Percentiles rank a stretch among this genome's conserved stretches.
phyloP scores from a whole-genome alignment of 441 rosid genomes.

The Rhodomyrtus psidioides region DNA sequence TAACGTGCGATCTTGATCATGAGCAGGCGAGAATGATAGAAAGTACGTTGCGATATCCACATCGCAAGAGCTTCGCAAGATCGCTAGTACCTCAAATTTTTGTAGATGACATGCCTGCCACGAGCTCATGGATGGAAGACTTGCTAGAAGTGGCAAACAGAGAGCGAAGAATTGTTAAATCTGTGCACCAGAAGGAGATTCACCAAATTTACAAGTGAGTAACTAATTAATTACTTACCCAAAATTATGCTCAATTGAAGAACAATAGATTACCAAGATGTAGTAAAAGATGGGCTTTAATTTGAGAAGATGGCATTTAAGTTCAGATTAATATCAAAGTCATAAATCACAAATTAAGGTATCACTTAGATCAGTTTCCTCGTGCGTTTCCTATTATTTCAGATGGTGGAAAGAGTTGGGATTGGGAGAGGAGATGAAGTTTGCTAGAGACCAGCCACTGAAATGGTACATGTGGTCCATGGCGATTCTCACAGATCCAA shows the following conservation, averaged over 20 bases:
- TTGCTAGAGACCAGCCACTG: conserved; percentile 45
- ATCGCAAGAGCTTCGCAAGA: conserved; percentile 32
- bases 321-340: background rate
- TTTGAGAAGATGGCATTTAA: background rate
- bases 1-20: background rate
- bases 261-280: background rate
- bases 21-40: conserved; percentile 3
- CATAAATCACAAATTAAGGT: background rate
- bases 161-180: conserved; percentile 19
- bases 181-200: conserved; percentile 25
- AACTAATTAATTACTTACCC: background rate
- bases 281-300: background rate
- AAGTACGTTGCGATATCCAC: conserved; percentile 27
- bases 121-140: conserved; percentile 18
- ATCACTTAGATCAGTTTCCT: background rate
- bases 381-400: background rate
- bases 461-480: conserved; percentile 60
- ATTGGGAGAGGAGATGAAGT: conserved; percentile 21
- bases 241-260: background rate
- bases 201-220: conserved; percentile 19
- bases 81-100: conserved; percentile 11
- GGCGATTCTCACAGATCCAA: conserved; percentile 40
- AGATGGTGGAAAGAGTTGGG: conserved; percentile 73
- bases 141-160: conserved; percentile 24
- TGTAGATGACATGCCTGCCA: background rate